Evolutionary conservation across 805 yeast species (phyloP).

Genomic region (Candida gorgasii): DNA sequence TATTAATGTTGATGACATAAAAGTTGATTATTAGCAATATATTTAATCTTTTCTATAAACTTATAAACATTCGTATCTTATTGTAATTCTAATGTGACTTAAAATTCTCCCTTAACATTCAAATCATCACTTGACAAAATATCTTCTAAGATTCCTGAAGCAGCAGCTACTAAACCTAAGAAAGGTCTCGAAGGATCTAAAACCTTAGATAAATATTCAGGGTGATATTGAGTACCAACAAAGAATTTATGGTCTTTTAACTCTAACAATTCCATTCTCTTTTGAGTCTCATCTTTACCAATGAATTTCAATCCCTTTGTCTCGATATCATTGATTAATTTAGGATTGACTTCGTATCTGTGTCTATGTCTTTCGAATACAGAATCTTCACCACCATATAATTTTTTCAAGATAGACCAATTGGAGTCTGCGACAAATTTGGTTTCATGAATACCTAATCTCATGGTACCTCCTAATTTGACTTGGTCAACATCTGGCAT

Average conservation of each 20-base stretch:
- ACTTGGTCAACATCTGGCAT: constrained; percentile 98
- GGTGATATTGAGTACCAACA: constrained; percentile 97
- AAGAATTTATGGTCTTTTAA: constrained; percentile 83
- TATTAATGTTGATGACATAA: constrained; percentile 9
- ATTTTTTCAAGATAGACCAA: constrained; percentile 67
- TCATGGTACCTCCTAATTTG: constrained; percentile 98
- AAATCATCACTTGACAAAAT: constrained; percentile 51
- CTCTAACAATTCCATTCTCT: constrained; percentile 94
- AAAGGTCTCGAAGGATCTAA: constrained; percentile 96
- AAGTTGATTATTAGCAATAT: constrained; percentile 4
- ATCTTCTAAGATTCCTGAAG: constrained; percentile 77
- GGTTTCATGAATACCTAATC: constrained; percentile 93
- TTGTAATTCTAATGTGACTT: no score
- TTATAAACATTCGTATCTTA: background rate
- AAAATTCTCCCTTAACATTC: constrained; percentile 46
- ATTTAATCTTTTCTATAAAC: constrained; percentile 3
- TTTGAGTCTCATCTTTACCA: constrained; percentile 87
- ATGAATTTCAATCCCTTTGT: constrained; percentile 79
- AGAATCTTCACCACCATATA: constrained; percentile 69
- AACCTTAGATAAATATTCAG: constrained; percentile 95
- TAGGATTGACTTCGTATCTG: constrained; percentile 95
- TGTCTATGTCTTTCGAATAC: constrained; percentile 97
- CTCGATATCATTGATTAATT: constrained; percentile 69
- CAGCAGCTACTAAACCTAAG: constrained; percentile 93
- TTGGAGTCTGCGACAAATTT: constrained; percentile 69